These are phyloP conservation scores for Loxodes magnus DNA, from an alignment of 73 alveolate species.

Conservation along the genomic window DNA sequence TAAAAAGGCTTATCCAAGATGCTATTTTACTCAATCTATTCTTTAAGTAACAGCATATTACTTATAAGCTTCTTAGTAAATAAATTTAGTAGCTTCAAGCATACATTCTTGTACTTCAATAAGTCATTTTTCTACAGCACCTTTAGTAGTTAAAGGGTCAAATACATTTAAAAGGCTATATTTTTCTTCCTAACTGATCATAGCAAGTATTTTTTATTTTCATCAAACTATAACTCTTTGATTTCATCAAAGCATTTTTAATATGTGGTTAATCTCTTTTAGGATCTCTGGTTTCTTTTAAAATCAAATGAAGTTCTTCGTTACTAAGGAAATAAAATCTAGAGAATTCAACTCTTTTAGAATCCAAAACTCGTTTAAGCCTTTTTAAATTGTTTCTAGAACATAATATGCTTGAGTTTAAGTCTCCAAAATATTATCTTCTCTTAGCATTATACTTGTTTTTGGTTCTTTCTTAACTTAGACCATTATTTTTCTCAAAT, in stretches of 20 bases:
- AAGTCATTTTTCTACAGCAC: constrained; percentile 99
- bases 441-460: constrained; percentile 66
- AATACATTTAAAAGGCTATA: constrained; percentile 75
- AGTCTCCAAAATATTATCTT: constrained; percentile 73
- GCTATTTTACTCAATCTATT: constrained; percentile 78
- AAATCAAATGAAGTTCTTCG: constrained; percentile 91
- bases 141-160: constrained; percentile 90
- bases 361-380: constrained; percentile 83
- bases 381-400: constrained; percentile 92
- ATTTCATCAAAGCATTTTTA: constrained; percentile 95
- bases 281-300: constrained; percentile 94
- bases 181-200: constrained; percentile 80
- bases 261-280: constrained; percentile 89
- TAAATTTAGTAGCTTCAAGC: constrained; percentile 80
- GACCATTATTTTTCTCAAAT: constrained; percentile 89
- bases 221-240: constrained; percentile 81
- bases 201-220: constrained; percentile 91
- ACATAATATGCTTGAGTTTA: constrained; percentile 74
- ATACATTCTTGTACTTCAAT: constrained; percentile 90
- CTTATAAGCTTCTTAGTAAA: constrained; percentile 64
- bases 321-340: constrained; percentile 95
- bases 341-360: constrained; percentile 93
- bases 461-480: constrained; percentile 63
- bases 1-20: constrained; percentile 93
- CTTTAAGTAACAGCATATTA: constrained; percentile 77